phyloP scores from a whole-genome alignment of 2,329 filamentous ascomycete genomes.

The Colletotrichum spaethianum region DNA sequence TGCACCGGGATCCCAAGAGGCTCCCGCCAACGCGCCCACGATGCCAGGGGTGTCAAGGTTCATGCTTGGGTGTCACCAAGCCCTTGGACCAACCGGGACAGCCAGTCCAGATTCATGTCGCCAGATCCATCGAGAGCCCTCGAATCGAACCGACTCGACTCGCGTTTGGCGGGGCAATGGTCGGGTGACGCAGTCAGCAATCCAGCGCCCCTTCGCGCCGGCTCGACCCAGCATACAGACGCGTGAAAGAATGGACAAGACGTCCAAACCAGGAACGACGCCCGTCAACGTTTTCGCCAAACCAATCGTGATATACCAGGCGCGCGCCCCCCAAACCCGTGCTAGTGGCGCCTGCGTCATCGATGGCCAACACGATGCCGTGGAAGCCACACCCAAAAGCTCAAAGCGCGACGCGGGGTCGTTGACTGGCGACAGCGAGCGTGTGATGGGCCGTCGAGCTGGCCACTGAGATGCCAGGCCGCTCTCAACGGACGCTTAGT shows the following conservation, averaged over 20 bases:
- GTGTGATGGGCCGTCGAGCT: conserved; percentile 15
- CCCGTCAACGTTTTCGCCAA: conserved; percentile 10
- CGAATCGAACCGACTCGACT: conserved; percentile 27
- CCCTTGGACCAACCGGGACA: conserved; percentile 23
- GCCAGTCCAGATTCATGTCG: conserved; percentile 21
- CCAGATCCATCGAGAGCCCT: conserved; percentile 3
- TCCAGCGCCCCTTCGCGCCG: conserved; percentile 22
- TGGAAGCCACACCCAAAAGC: conserved; percentile 21
- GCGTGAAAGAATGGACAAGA: conserved; percentile 25
- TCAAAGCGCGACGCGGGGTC: conserved; percentile 38
- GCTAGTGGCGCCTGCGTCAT: conserved; percentile 39
- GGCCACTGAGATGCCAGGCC: conserved; percentile 34
- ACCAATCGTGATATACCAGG: conserved; percentile 23
- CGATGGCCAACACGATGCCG: conserved; percentile 27
- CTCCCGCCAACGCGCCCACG: conserved; percentile 19
- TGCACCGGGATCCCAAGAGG: conserved; percentile 5
- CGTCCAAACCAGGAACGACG: conserved; percentile 18
- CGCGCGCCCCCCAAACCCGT: conserved; percentile 22
- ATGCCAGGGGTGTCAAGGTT: conserved; percentile 26
- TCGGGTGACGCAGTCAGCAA: conserved; percentile 37
- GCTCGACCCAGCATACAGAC: conserved; percentile 1
- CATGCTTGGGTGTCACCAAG: conserved; percentile 31
- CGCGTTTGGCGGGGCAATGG: conserved; percentile 29
- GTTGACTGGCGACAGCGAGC: conserved; percentile 24
- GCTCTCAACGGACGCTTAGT: conserved; percentile 19